Base-by-base conservation (phyloP, 2,329 filamentous ascomycete genomes). In the Penicillium brasilianum region DNA sequence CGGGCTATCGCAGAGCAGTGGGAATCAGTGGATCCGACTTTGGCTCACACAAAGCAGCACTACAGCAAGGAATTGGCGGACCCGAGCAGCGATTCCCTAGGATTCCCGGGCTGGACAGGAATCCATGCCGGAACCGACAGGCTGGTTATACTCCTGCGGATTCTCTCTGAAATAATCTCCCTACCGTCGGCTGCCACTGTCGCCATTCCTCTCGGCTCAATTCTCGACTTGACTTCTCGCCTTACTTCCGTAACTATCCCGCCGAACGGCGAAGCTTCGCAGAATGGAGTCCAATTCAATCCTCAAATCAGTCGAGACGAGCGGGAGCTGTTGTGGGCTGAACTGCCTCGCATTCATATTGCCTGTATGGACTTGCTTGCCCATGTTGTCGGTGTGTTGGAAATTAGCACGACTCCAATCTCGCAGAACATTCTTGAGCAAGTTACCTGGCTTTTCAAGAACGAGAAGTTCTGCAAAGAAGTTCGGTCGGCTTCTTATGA, bases 1-100 rank as follows among this genome's bases (percentile, higher is more conserved):
- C 87, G 93, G 52, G 88, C 89, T 10, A 84, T 97, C 0, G 78
- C 90, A 11, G 93, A 97, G 74, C 89, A 91, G 43, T 95, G 92
- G 90, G 87, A 93, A 68, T 87, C 92, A 0, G 82, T 83, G 2
- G 81, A 84, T 34, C 84, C 75, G n/a, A 67, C 57, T 60, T 73
- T 68, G 62, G 65, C 56, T 55, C 73, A 66, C 62, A 78, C 66
- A 66, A 63, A 79, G 68, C 72, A 72, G 44, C 66, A 76, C 58
- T 77, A 77, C 58, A 73, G 71, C 54, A 68, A 71, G 18, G 69
- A 72, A 46, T 69, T 78, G 46, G 69, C 74, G 28, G 78, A 81
- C 61, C 67, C 72, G 8, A 77, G 76, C 8, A 59, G 74, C 11
- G 79, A 83, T 61, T 67, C 74, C 9, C 71, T 84, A 43, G 81